Evolutionary conservation across 345 rosid genomes (phyloP).

Genomic region (Anacardium occidentale): DNA sequence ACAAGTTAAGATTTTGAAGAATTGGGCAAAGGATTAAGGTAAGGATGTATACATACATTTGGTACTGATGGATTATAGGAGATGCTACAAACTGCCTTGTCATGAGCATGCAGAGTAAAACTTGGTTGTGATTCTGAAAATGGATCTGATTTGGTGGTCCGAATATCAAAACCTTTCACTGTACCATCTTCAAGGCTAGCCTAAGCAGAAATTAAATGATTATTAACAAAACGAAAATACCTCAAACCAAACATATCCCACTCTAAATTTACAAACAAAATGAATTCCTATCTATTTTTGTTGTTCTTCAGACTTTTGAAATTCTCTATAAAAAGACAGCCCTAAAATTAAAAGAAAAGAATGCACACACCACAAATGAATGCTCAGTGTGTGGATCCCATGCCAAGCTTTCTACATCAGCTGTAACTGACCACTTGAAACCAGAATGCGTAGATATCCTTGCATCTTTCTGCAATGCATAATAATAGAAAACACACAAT

Average conservation of each 20-base stretch:
- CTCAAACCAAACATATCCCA: background rate
- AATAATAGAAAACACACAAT: constrained; percentile 2
- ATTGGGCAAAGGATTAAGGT: background rate
- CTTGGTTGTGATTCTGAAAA: constrained; percentile 48
- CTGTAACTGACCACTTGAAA: constrained; percentile 65
- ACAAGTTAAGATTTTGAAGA: too few relatives aligned
- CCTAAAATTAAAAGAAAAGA: constrained; percentile 4
- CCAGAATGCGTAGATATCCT: constrained; percentile 74
- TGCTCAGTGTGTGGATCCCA: constrained; percentile 89
- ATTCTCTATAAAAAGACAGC: constrained; percentile 8
- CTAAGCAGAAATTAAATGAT: constrained; percentile 29
- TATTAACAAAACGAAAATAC: background rate
- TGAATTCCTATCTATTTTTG: background rate
- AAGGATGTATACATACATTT: constrained; percentile 33
- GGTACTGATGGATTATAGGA: constrained; percentile 55
- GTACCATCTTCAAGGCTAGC: constrained; percentile 94
- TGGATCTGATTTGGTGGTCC: constrained; percentile 55
- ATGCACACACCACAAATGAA: constrained; percentile 72
- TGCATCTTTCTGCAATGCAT: constrained; percentile 68
- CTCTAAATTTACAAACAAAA: background rate
- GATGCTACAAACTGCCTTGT: constrained; percentile 74
- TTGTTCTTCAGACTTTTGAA: background rate
- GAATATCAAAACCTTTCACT: constrained; percentile 67
- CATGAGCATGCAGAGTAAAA: constrained; percentile 80
- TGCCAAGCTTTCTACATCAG: constrained; percentile 86